A percentile compares a stretch with the other conserved stretches of the same genome.
These are phyloP conservation scores for Scutellaria baicalensis DNA, from an alignment of 257 asterid genomes.

Conservation along the genomic window DNA sequence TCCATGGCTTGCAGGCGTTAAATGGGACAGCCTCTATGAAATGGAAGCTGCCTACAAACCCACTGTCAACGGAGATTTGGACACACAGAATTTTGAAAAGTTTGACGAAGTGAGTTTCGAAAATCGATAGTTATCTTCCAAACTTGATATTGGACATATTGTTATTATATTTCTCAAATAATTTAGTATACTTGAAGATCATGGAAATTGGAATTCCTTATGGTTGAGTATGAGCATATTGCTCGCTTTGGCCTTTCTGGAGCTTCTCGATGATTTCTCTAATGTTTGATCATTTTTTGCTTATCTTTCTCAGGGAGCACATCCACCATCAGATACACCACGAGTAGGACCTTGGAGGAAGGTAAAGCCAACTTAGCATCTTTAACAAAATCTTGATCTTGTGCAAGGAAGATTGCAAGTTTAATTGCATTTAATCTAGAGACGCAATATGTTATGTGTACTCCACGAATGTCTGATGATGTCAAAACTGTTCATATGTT, in stretches of 20 bases:
- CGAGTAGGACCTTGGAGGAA: conserved; percentile 98
- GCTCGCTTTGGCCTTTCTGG: not conserved
- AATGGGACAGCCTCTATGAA: conserved; percentile 88
- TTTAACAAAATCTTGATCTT: not conserved
- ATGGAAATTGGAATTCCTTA: not conserved
- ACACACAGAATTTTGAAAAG: conserved; percentile 94
- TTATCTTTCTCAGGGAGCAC: conserved; percentile 48
- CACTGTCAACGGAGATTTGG: conserved; percentile 73
- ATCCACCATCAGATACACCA: conserved; percentile 57
- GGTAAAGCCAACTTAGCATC: conserved; percentile 34
- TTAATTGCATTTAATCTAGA: not conserved
- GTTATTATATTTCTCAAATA: not conserved
- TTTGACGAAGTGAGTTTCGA: conserved; percentile 70
- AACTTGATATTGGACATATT: not conserved
- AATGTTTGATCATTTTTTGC: not conserved
- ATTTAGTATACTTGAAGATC: no score
- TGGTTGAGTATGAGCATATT: not conserved
- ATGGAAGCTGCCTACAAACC: conserved; percentile 97
- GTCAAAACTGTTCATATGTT: no score
- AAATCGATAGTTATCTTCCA: not conserved
- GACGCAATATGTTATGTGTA: not conserved
- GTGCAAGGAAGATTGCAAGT: not conserved
- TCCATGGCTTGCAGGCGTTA: conserved; percentile 70
- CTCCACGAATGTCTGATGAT: not conserved
- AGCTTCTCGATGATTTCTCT: not conserved